A percentile compares a stretch with the other conserved stretches of the same genome.
These are phyloP conservation scores for Inga oerstediana DNA, from an alignment of 306 rosid species.

Conservation along the genomic window DNA sequence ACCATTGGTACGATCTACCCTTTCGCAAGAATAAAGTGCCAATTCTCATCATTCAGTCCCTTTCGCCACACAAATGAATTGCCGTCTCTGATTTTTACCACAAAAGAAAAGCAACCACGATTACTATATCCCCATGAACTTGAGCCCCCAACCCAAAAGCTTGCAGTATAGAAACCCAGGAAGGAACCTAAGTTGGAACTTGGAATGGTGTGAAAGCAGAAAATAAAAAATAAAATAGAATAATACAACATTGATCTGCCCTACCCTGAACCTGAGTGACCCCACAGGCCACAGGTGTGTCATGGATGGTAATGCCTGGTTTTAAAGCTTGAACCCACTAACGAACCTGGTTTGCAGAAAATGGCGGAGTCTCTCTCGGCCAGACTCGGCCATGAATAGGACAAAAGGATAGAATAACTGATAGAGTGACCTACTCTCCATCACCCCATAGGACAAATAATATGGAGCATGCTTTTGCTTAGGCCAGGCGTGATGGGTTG, in stretches of 20 bases:
- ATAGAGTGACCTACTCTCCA: constrained; percentile 32
- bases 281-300: not conserved
- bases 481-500: not conserved
- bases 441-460: constrained; percentile 28
- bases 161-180: constrained; percentile 4
- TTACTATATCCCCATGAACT: not conserved
- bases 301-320: not conserved
- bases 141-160: not conserved
- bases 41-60: not conserved
- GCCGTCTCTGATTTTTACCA: not conserved
- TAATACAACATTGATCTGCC: not conserved
- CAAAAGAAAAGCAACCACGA: not conserved
- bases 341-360: constrained; percentile 35
- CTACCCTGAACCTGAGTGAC: not conserved
- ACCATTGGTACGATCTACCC: not conserved
- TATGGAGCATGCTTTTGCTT: not conserved
- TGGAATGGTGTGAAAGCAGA: constrained; percentile 26
- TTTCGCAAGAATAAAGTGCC: not conserved
- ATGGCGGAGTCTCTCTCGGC: not conserved
- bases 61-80: not conserved
- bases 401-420: constrained; percentile 36
- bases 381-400: constrained; percentile 9
- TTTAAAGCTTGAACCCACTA: constrained; percentile 11
- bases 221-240: not conserved
- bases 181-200: constrained; percentile 29